Evolutionary conservation across 306 rosid genomes (phyloP).

Genomic region (Benincasa hispida): DNA sequence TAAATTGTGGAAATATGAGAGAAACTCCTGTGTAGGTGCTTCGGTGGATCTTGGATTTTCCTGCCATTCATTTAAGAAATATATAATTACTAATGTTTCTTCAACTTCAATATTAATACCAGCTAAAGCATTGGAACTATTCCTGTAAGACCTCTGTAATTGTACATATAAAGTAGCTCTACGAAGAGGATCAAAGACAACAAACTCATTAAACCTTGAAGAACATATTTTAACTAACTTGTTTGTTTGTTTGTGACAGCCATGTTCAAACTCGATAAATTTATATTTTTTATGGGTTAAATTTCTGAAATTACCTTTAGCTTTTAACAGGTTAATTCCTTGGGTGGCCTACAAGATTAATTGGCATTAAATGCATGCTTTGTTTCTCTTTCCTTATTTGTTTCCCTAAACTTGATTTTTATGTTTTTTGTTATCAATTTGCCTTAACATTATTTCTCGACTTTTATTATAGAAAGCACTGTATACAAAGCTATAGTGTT

Average conservation of each 20-base stretch:
- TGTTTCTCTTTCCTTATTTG: background rate
- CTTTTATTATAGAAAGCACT: constrained; percentile 68
- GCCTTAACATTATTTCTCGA: constrained; percentile 7
- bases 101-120: constrained; percentile 18
- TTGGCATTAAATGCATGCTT: background rate
- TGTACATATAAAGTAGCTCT: constrained; percentile 84
- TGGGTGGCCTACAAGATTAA: background rate
- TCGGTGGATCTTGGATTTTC: no score
- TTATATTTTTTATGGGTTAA: background rate
- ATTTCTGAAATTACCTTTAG: background rate
- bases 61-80: no score
- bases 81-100: constrained; percentile 3
- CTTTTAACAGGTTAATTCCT: background rate
- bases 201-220: constrained; percentile 91
- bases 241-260: background rate
- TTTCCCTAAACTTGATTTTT: background rate
- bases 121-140: constrained; percentile 73
- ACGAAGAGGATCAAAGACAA: constrained; percentile 92
- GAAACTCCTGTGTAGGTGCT: no score
- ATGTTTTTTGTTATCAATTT: background rate
- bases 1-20: no score
- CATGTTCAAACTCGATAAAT: background rate
- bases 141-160: constrained; percentile 95
- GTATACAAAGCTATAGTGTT: constrained; percentile 86
- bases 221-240: constrained; percentile 8